These are phyloP conservation scores for Hemileia vastatrix DNA, from an alignment of 1,284 basidiomycete species.

Conservation along the genomic window DNA sequence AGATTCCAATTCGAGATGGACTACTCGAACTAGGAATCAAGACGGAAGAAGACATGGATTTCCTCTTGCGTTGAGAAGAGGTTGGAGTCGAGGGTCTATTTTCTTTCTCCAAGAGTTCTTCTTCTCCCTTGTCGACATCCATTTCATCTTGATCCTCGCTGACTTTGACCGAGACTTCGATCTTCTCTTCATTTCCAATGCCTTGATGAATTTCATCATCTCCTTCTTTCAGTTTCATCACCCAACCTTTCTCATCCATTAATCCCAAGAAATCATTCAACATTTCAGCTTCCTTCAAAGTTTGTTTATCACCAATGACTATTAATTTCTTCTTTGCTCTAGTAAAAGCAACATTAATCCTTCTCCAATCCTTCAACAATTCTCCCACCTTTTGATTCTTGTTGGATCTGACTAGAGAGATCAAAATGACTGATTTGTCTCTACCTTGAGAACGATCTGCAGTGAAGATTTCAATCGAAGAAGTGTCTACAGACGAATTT, in stretches of 20 bases:
- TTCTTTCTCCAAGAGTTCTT: neutral
- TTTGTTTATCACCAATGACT: conserved; percentile 58
- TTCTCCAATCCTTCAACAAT: conserved; percentile 81
- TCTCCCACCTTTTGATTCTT: conserved; percentile 66
- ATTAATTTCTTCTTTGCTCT: conserved; percentile 79
- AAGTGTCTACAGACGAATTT: neutral
- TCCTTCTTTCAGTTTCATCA: conserved; percentile 34
- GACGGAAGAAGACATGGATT: neutral
- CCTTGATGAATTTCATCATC: conserved; percentile 48
- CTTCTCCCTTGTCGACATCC: conserved; percentile 2
- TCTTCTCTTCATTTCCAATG: conserved; percentile 11
- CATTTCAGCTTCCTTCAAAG: conserved; percentile 24
- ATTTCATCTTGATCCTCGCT: conserved; percentile 13
- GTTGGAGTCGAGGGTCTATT: neutral
- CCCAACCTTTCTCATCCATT: conserved; percentile 16
- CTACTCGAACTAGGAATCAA: neutral
- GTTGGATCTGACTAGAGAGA: conserved; percentile 84
- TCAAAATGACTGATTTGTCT: conserved; percentile 88
- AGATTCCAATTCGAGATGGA: neutral
- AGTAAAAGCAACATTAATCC: conserved; percentile 94
- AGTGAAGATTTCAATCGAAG: conserved; percentile 71
- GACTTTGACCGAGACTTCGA: conserved; percentile 4
- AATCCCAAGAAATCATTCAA: conserved; percentile 22
- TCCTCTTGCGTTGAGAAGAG: neutral
- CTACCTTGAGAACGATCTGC: conserved; percentile 91